Evolutionary conservation across 2,329 filamentous ascomycete species (phyloP), one percentile per base, ranked within the genome.

Genomic region (Cercospora sesami): DNA sequence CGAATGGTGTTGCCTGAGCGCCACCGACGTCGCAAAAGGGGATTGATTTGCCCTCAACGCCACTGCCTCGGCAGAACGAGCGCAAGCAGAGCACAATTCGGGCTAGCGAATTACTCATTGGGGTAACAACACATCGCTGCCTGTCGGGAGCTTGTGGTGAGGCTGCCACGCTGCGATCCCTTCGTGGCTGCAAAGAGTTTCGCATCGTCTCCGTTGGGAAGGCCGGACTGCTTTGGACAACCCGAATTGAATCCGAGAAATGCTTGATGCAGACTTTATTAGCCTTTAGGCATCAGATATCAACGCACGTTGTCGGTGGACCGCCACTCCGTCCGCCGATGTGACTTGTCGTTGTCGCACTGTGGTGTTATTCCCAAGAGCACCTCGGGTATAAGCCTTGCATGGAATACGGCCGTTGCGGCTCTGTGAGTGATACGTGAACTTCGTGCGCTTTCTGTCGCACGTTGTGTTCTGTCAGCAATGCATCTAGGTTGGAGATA

Each of bases 1-100:
- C 62, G 48, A 64, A 64, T 58, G 18, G 33, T 57, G 62, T 64
- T 64, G 62, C 62, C 62, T 64, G 33, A 31, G 48, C 39, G 62
- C 62, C 62, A 51, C 61, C 33, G 45, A 63, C 61, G 61, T 63
- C 45, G 45, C 36, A 51, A 62, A 62, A 30, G 60, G 42, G 61
- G n/a, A 39, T 16, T 39, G 48, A 63, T 55, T 8, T 48, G 61
- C 61, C 18, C 51, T 10, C 12, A 58, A 36, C 62, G 62, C 62
- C 62, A 64, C 62, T 63, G 33, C 62, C 51, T 55, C 62, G 62
- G 62, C 51, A 39, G 12, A 64, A 30, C 14, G 23, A 33, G 18
- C 48, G n/a, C 31, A 30, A 33, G 21, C 45, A 64, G 18, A 58
- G 48, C 18, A 58, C 62, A 12, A 6, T 64, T 58, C 23, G 21